Evolutionary conservation across 768 basidiomycete species (phyloP).

Genomic region (Mycena filopes): DNA sequence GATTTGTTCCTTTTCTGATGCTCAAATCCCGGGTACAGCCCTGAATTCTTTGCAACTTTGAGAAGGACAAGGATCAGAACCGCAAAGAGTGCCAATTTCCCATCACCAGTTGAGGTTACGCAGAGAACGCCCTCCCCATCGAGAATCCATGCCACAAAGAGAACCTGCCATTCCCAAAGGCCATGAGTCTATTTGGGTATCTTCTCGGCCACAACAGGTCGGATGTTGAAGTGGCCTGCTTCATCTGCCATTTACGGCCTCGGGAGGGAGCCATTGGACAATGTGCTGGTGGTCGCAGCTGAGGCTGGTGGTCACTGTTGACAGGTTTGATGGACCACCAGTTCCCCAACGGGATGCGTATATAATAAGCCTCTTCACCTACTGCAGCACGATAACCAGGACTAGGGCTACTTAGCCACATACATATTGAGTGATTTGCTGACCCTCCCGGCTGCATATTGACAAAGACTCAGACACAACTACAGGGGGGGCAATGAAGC

Average conservation of each 20-base stretch:
- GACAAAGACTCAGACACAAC: too few relatives aligned
- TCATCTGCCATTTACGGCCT: conserved; percentile 5
- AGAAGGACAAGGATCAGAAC: background rate
- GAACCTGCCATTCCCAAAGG: background rate
- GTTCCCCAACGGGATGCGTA: too few relatives aligned
- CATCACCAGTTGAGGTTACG: conserved; percentile 1
- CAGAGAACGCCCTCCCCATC: conserved; percentile 2
- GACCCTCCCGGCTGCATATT: too few relatives aligned
- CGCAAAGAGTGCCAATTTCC: background rate
- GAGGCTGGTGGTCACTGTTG: too few relatives aligned
- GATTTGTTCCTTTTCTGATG: background rate
- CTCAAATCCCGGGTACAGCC: background rate
- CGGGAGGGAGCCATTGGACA: background rate
- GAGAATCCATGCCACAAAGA: conserved; percentile 13
- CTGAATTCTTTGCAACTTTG: background rate
- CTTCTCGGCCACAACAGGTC: background rate
- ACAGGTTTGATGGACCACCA: too few relatives aligned
- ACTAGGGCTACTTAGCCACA: too few relatives aligned
- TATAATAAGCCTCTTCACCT: too few relatives aligned
- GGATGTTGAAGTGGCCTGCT: background rate
- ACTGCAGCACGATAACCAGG: too few relatives aligned
- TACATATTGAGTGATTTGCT: too few relatives aligned
- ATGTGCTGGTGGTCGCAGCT: too few relatives aligned
- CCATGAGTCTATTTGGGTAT: background rate
- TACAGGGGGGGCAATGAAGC: too few relatives aligned